A percentile compares a stretch with the other conserved stretches of the same genome.
Evolutionary conservation across 805 yeast species (phyloP).

Genomic region (Starmerella tilneyi): DNA sequence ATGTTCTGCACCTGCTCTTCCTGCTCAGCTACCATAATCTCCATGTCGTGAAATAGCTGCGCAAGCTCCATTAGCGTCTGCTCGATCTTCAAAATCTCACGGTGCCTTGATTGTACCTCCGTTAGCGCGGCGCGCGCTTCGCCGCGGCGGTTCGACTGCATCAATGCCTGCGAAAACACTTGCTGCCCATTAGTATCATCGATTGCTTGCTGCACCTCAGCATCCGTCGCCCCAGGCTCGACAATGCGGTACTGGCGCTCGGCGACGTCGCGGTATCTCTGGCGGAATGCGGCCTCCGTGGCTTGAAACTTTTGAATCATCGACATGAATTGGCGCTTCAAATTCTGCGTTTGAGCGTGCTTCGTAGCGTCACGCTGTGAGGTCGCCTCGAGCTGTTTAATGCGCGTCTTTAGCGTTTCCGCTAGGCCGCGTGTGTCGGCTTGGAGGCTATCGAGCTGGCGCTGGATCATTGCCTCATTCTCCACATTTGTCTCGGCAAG

Average conservation of each 20-base stretch:
- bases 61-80: conserved; percentile 92
- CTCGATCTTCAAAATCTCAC: conserved; percentile 88
- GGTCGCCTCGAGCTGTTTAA: conserved; percentile 61
- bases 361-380: conserved; percentile 54
- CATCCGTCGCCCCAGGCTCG: conserved; percentile 45
- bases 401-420: conserved; percentile 58
- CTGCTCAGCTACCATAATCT: conserved; percentile 89
- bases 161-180: conserved; percentile 77
- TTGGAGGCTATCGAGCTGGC: conserved; percentile 65
- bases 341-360: conserved; percentile 80
- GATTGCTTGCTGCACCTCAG: conserved; percentile 73
- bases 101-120: conserved; percentile 93
- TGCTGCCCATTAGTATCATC: conserved; percentile 77
- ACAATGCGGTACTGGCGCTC: conserved; percentile 84
- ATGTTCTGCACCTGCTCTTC: conserved; percentile 76
- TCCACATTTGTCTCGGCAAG: conserved; percentile 64
- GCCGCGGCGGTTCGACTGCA: conserved; percentile 34
- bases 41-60: conserved; percentile 92
- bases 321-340: conserved; percentile 73
- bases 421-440: conserved; percentile 74
- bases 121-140: conserved; percentile 91
- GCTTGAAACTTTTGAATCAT: conserved; percentile 78
- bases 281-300: conserved; percentile 77
- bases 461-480: conserved; percentile 56
- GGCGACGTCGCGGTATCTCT: conserved; percentile 75